Evolutionary conservation across 1,139 yeast genomes (phyloP), one percentile per base, ranked within the genome.

Genomic region (Yamadazyma buinensis): DNA sequence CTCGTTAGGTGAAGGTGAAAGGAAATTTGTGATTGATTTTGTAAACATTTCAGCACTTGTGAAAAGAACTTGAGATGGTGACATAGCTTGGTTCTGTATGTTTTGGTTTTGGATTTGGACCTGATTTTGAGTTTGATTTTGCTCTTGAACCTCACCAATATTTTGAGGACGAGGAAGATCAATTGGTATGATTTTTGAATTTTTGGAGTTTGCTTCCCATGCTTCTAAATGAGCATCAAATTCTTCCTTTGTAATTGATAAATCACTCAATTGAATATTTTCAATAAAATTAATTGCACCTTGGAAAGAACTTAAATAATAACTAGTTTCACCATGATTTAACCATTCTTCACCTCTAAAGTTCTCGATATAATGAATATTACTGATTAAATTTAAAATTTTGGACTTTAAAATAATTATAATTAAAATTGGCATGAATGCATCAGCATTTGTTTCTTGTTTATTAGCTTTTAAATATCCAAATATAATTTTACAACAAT

Each of bases 401-500:
- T 74, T 70, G 1, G 95, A 80, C 47, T 80, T 81, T 30, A 92
- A 59, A 2, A 90, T 75, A 7, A 92, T 84, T 46, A 81, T 80
- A 24, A 94, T 88, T 33, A 94, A 64, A 30, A 92, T 59, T 0
- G 99, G 98, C 19, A 94, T 72, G 55, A 94, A 94, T 20, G 86
- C 77, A 58, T 94, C 99, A 0, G 99, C 99, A 46, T 90, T 90
- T 2, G 75, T 66, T 48, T 86, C 95, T 39, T 67, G 66, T 37
- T 80, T 83, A 26, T 76, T 74, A 37, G 81, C 84, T 44, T 88
- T 79, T 36, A 94, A 72, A 37, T 86, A 69, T 13, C 95, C 95
- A 65, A 88, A 88, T 7, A 94, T 82, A 12, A 92, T 90, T 56
- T 92, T 92, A 55, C 97, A 90, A 38, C 94, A 80, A 59, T 94